phyloP scores from a whole-genome alignment of 441 rosid genomes.

The Adansonia grandidieri region DNA sequence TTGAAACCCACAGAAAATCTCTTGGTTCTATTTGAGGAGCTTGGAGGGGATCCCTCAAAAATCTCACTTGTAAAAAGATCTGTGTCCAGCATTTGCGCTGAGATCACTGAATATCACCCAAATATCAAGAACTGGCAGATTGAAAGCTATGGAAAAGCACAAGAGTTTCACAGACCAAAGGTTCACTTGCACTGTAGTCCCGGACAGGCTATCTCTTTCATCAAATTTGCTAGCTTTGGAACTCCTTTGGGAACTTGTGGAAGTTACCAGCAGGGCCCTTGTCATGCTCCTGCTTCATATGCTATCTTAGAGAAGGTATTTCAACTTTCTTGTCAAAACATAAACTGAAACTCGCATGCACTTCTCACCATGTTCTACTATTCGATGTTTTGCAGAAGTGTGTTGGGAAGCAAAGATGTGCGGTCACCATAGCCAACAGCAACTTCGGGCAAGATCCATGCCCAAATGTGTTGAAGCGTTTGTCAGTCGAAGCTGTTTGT shows the following conservation, averaged over 20 bases:
- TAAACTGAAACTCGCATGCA: neutral
- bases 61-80: constrained; percentile 87
- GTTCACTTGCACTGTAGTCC: constrained; percentile 78
- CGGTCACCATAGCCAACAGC: constrained; percentile 82
- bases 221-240: constrained; percentile 95
- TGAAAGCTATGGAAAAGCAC: constrained; percentile 85
- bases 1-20: constrained; percentile 80
- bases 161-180: constrained; percentile 79
- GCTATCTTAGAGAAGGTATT: constrained; percentile 80
- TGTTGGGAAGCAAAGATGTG: constrained; percentile 83
- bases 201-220: constrained; percentile 78
- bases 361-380: constrained; percentile 21
- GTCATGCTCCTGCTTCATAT: constrained; percentile 82
- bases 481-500: constrained; percentile 92
- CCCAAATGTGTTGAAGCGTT: constrained; percentile 81
- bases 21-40: constrained; percentile 84
- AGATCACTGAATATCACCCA: constrained; percentile 82
- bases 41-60: constrained; percentile 84
- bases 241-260: constrained; percentile 97
- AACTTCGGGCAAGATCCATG: constrained; percentile 96
- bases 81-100: constrained; percentile 77
- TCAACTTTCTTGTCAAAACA: neutral
- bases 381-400: constrained; percentile 60
- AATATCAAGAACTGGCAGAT: constrained; percentile 94
- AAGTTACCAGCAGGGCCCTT: constrained; percentile 85